phyloP scores from a whole-genome alignment of 2,329 filamentous ascomycete genomes.

The Aspergillus proliferans region DNA sequence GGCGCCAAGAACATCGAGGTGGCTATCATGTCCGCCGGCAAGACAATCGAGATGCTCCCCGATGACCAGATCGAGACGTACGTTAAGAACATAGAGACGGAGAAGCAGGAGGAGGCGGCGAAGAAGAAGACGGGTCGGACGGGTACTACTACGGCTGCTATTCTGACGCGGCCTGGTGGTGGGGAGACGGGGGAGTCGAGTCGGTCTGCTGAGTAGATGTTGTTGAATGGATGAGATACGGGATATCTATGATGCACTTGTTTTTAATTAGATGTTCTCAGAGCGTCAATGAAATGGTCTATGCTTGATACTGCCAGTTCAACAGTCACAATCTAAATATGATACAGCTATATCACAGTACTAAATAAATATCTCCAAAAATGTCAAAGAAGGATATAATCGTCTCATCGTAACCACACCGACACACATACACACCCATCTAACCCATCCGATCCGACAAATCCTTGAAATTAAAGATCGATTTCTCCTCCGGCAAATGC shows the following conservation, averaged over 20 bases:
- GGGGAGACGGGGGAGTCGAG: conserved; percentile 23
- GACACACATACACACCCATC: background rate
- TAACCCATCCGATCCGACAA: conserved; percentile 63
- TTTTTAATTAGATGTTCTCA: no score
- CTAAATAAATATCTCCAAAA: background rate
- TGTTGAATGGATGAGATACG: no score
- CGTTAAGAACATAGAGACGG: conserved; percentile 97
- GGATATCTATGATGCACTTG: no score
- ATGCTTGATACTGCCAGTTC: background rate
- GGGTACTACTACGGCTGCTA: conserved; percentile 52
- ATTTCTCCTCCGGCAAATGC: conserved; percentile 51
- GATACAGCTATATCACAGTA: background rate
- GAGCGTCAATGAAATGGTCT: background rate
- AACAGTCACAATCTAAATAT: background rate
- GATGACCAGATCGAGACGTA: conserved; percentile 95
- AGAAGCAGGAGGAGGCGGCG: conserved; percentile 97
- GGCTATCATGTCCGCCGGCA: conserved; percentile 91
- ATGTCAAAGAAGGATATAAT: conserved; percentile 14
- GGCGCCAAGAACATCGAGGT: conserved; percentile 99
- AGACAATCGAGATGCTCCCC: conserved; percentile 85
- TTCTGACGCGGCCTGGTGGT: conserved; percentile 58
- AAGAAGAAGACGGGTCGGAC: conserved; percentile 79
- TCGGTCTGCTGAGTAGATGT: conserved; percentile 4
- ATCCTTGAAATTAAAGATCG: conserved; percentile 70
- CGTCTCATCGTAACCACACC: conserved; percentile 24